phyloP scores from a whole-genome alignment of 1,139 yeast species.

The Hansenula anomala region DNA sequence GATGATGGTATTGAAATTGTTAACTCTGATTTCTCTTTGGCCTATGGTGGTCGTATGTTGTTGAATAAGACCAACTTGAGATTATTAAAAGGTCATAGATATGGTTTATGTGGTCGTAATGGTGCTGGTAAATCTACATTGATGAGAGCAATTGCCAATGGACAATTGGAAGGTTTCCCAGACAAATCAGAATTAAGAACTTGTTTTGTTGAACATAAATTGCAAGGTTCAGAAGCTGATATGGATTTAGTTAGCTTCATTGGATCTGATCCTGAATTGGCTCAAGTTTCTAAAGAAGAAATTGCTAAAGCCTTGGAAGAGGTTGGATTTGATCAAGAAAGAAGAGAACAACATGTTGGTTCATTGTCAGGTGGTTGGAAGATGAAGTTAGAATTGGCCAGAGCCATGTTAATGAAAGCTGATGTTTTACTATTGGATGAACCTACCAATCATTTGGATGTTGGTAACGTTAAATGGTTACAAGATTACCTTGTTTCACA shows the following conservation, averaged over 20 bases:
- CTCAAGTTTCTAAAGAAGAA: slow-evolving; percentile 55
- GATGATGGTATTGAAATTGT: slow-evolving; percentile 86
- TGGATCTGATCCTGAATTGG: slow-evolving; percentile 84
- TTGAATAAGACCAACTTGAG: slow-evolving; percentile 87
- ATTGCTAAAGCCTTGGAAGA: slow-evolving; percentile 70
- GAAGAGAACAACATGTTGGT: slow-evolving; percentile 87
- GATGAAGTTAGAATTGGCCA: slow-evolving; percentile 95
- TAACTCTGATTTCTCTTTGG: slow-evolving; percentile 90
- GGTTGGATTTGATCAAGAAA: slow-evolving; percentile 90
- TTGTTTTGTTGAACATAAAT: slow-evolving; percentile 94
- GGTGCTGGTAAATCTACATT: slow-evolving; percentile 99
- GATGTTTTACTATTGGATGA: slow-evolving; percentile 92
- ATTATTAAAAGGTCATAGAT: slow-evolving; percentile 90
- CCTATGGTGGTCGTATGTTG: slow-evolving; percentile 97
- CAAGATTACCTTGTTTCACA: slow-evolving; percentile 79
- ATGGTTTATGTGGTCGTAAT: slow-evolving; percentile 96
- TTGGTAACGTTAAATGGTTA: slow-evolving; percentile 88
- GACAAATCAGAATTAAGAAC: slow-evolving; percentile 82
- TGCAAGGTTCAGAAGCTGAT: slow-evolving; percentile 94
- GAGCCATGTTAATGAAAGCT: slow-evolving; percentile 98
- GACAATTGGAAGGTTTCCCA: slow-evolving; percentile 97
- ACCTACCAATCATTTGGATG: slow-evolving; percentile 99
- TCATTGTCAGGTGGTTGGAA: slow-evolving; percentile 99
- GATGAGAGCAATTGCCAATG: slow-evolving; percentile 96
- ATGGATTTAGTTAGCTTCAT: slow-evolving; percentile 84